Percentiles rank a stretch among this genome's conserved stretches.
Conservation (phyloP, 73 alveolate genomes). For the Symbiodinium pilosum region DNA sequence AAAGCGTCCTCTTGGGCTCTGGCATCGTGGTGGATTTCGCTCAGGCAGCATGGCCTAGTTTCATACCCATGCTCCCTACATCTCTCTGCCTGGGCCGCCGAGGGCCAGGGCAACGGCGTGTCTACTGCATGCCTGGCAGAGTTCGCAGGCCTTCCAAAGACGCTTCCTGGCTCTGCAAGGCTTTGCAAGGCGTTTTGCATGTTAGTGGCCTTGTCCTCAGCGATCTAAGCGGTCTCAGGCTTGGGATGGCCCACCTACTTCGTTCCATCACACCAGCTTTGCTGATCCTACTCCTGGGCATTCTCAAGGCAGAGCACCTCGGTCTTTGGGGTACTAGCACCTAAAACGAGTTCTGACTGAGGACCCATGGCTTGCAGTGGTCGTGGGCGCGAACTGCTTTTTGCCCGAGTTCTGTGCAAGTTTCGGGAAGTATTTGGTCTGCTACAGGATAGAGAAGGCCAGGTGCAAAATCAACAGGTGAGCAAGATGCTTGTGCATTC, state of each 20-base stretch:
- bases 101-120: neutral
- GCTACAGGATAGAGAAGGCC: neutral
- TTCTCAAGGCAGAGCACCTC: neutral
- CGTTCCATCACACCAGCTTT: neutral
- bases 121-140: neutral
- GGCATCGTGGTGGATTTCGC: neutral
- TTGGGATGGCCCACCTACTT: neutral
- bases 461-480: too few relatives aligned
- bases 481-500: too few relatives aligned
- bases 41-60: too few relatives aligned
- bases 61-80: too few relatives aligned
- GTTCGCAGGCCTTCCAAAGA: neutral
- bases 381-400: constrained; percentile 16
- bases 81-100: too few relatives aligned
- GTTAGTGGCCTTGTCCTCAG: neutral
- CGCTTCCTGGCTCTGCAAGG: neutral
- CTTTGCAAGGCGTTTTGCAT: neutral
- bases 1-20: neutral
- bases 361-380: constrained; percentile 17
- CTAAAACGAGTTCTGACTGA: neutral
- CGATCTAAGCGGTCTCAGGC: neutral
- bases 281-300: neutral
- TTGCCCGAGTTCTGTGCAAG: neutral
- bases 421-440: constrained; percentile 12
- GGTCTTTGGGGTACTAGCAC: too few relatives aligned